Evolutionary conservation across 306 rosid species (phyloP).

Genomic region (Morella rubra): DNA sequence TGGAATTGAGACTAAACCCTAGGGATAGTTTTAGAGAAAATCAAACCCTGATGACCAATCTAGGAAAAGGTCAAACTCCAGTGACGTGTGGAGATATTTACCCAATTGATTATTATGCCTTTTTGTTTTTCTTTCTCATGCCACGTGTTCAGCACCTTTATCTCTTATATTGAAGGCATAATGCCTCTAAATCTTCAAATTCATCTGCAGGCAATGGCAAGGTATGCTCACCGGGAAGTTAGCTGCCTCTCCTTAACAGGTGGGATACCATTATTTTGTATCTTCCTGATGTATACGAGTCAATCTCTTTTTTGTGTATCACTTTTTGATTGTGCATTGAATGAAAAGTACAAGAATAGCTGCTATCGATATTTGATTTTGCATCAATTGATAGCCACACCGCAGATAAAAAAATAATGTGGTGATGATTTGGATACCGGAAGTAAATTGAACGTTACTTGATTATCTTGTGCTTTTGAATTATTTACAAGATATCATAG

Average conservation of each 20-base stretch:
- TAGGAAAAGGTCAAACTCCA: too few relatives aligned
- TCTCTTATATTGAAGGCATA: constrained; percentile 8
- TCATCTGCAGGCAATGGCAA: constrained; percentile 72
- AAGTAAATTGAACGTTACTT: not conserved
- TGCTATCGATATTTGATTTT: too few relatives aligned
- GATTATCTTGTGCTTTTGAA: not conserved
- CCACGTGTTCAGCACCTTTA: not conserved
- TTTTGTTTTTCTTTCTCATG: not conserved
- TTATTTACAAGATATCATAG: not conserved
- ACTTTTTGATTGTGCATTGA: too few relatives aligned
- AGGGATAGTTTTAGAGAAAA: too few relatives aligned
- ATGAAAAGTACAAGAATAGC: too few relatives aligned
- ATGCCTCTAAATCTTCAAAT: constrained; percentile 20
- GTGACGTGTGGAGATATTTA: too few relatives aligned
- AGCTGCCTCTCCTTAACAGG: constrained; percentile 88
- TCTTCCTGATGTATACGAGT: not conserved
- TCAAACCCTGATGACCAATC: too few relatives aligned
- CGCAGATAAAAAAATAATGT: too few relatives aligned
- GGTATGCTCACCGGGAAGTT: constrained; percentile 78
- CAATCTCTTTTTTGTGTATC: constrained; percentile 3
- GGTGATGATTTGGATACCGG: not conserved
- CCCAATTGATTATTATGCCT: not conserved
- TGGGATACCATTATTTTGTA: constrained; percentile 21
- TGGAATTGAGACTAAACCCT: too few relatives aligned
- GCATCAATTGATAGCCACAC: too few relatives aligned